phyloP scores from a whole-genome alignment of 2,329 filamentous ascomycete genomes.

The Dothistroma septosporum region DNA sequence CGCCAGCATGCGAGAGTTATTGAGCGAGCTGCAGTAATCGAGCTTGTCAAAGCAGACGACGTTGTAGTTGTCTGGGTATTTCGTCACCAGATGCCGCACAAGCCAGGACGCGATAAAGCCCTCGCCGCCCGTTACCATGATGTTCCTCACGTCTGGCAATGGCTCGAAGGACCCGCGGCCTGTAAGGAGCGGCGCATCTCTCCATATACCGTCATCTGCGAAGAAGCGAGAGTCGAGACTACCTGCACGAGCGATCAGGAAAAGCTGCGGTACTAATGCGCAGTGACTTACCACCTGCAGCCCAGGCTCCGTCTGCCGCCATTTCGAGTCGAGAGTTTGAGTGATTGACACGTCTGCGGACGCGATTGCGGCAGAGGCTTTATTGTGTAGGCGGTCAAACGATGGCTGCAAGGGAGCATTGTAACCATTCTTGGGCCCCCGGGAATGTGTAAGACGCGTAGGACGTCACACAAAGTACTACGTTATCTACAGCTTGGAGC shows the following conservation, averaged over 20 bases:
- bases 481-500: neutral
- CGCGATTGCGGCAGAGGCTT: neutral
- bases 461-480: neutral
- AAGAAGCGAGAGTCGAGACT: constrained; percentile 42
- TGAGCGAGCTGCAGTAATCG: constrained; percentile 75
- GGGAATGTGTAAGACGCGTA: neutral
- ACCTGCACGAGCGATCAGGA: constrained; percentile 11
- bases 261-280: neutral
- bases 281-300: constrained; percentile 15
- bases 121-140: constrained; percentile 78
- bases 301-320: constrained; percentile 17
- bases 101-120: constrained; percentile 87
- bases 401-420: neutral
- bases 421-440: neutral
- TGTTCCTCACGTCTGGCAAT: constrained; percentile 66
- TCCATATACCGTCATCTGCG: constrained; percentile 62
- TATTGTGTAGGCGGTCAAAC: neutral
- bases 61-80: constrained; percentile 70
- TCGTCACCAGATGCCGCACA: constrained; percentile 70
- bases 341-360: neutral
- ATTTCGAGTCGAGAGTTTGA: constrained; percentile 5
- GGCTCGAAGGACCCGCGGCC: constrained; percentile 69
- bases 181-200: constrained; percentile 63
- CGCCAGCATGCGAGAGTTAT: constrained; percentile 70
- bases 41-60: constrained; percentile 81